phyloP scores from a whole-genome alignment of 2,329 filamentous ascomycete genomes.

The Aspergillus novofumigatus region DNA sequence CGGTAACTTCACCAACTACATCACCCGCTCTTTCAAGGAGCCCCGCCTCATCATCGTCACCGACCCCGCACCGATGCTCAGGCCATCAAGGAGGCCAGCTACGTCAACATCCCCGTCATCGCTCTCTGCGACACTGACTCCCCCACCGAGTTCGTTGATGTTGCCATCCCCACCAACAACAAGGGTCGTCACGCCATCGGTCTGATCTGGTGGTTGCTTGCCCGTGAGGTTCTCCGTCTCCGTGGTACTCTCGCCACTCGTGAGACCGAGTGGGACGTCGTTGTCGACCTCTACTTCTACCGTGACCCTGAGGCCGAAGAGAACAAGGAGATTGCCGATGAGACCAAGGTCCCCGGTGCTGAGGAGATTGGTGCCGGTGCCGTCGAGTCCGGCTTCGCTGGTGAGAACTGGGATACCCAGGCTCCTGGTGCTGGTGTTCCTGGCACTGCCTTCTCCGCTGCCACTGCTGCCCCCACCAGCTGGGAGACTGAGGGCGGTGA shows the following conservation, averaged over 20 bases:
- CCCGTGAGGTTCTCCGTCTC: constrained; percentile 98
- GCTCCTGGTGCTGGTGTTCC: constrained; percentile 60
- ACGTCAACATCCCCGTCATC: constrained; percentile 99
- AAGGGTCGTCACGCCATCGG: constrained; percentile 99
- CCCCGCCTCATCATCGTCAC: constrained; percentile 99
- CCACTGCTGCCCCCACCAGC: constrained; percentile 58
- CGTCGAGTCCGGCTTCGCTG: constrained; percentile 72
- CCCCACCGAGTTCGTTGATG: constrained; percentile 98
- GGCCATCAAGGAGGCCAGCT: constrained; percentile 99
- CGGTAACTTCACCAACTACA: constrained; percentile 99
- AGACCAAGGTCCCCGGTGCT: constrained; percentile 75
- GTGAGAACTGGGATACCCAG: constrained; percentile 78
- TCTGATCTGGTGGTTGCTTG: constrained; percentile 98
- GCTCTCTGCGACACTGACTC: constrained; percentile 99
- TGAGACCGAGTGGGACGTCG: constrained; percentile 97
- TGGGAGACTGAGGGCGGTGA: constrained; percentile 59
- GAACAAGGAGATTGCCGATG: constrained; percentile 84
- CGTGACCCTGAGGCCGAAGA: constrained; percentile 99
- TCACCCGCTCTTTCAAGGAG: constrained; percentile 99
- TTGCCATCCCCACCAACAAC: constrained; percentile 99
- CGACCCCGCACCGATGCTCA: constrained; percentile 99
- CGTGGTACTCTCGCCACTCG: constrained; percentile 94
- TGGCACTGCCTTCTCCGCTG: constrained; percentile 63
- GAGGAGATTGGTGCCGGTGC: constrained; percentile 79
- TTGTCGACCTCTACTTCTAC: constrained; percentile 99